Percentiles rank a stretch among this genome's conserved stretches.
phyloP scores from a whole-genome alignment of 1,284 basidiomycete species.

The Cutaneotrichosporon curvatum region DNA sequence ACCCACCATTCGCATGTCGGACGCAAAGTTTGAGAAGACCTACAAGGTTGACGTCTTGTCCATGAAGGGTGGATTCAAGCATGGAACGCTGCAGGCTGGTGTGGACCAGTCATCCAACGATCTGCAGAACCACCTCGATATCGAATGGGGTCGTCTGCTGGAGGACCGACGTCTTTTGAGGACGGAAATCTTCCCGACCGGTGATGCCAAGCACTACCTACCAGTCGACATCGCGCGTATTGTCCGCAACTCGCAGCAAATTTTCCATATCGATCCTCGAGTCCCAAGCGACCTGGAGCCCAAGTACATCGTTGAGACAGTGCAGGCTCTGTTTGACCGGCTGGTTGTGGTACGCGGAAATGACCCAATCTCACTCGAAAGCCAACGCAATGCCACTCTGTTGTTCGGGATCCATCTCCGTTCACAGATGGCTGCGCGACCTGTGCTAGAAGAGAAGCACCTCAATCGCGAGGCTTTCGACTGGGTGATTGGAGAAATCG shows the following conservation, averaged over 20 bases:
- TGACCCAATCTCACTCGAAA: slow-evolving; percentile 64
- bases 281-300: slow-evolving; percentile 91
- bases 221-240: slow-evolving; percentile 93
- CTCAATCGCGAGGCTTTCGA: slow-evolving; percentile 88
- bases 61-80: slow-evolving; percentile 64
- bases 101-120: slow-evolving; percentile 82
- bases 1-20: slow-evolving; percentile 75
- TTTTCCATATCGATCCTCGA: slow-evolving; percentile 92
- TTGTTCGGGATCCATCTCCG: slow-evolving; percentile 89
- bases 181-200: slow-evolving; percentile 73
- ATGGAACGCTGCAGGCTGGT: slow-evolving; percentile 84
- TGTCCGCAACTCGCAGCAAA: slow-evolving; percentile 90
- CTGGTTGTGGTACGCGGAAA: slow-evolving; percentile 82
- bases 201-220: slow-evolving; percentile 64
- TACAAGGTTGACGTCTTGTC: slow-evolving; percentile 85
- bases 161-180: slow-evolving; percentile 73
- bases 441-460: slow-evolving; percentile 78
- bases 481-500: slow-evolving; percentile 95
- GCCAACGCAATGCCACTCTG: slow-evolving; percentile 82
- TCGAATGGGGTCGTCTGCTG: slow-evolving; percentile 71
- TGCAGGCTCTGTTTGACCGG: slow-evolving; percentile 62
- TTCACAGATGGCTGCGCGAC: slow-evolving; percentile 74
- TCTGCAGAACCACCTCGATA: slow-evolving; percentile 82
- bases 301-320: slow-evolving; percentile 71
- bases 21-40: slow-evolving; percentile 78